Evolutionary conservation across 305 asterid species (phyloP).

Genomic region (Fraxinus albicans): DNA sequence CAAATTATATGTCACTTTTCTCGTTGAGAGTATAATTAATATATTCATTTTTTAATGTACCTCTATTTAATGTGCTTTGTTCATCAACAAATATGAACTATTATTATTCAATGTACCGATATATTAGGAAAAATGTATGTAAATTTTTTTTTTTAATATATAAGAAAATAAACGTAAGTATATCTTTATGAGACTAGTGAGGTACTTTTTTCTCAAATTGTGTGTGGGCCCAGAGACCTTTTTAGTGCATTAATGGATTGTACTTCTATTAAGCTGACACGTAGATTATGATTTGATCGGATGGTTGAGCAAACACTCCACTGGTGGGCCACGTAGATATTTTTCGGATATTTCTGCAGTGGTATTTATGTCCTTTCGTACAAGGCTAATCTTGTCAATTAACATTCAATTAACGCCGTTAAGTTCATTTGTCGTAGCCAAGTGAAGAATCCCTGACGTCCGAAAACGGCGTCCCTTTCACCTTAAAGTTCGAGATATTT

Average conservation of each 20-base stretch:
- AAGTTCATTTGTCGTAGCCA: background rate
- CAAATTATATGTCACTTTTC: too few relatives aligned
- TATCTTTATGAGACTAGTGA: too few relatives aligned
- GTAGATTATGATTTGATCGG: background rate
- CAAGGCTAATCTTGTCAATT: conserved; percentile 10
- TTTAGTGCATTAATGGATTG: background rate
- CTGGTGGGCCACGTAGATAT: background rate
- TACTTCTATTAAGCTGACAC: background rate
- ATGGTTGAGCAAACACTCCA: background rate
- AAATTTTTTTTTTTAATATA: too few relatives aligned
- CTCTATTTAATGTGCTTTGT: too few relatives aligned
- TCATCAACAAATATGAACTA: too few relatives aligned
- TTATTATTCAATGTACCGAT: too few relatives aligned
- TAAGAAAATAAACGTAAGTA: too few relatives aligned
- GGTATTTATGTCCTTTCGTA: conserved; percentile 5
- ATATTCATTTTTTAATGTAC: too few relatives aligned
- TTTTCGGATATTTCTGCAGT: conserved; percentile 22
- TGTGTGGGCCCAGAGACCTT: too few relatives aligned
- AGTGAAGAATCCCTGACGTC: background rate
- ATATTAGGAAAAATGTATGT: too few relatives aligned
- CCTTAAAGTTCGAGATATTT: conserved; percentile 28
- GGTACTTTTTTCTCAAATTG: too few relatives aligned
- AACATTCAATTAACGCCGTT: conserved; percentile 21
- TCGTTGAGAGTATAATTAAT: too few relatives aligned
- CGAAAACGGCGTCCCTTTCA: conserved; percentile 22